These are phyloP conservation scores for Angomonas desouzai DNA, from an alignment of 208 protist genomes.

Conservation along the genomic window DNA sequence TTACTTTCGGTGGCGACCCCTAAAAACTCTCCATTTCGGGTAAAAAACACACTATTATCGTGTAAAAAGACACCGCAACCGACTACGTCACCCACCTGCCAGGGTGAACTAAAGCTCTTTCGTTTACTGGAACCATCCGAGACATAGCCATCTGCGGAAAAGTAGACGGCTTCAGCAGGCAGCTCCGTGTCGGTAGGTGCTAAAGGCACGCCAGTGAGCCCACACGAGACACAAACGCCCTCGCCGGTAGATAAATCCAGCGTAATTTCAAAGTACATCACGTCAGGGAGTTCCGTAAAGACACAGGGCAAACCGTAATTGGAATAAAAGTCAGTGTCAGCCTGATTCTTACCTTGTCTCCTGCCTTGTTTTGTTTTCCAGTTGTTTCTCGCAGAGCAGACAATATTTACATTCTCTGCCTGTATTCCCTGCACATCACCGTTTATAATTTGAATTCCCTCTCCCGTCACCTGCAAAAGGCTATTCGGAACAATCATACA, in stretches of 20 bases:
- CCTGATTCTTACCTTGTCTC: not conserved
- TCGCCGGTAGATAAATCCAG: constrained; percentile 59
- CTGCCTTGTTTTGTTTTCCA: constrained; percentile 39
- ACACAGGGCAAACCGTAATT: constrained; percentile 66
- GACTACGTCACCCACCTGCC: constrained; percentile 77
- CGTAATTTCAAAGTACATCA: constrained; percentile 84
- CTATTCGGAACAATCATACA: constrained; percentile 72
- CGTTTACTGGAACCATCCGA: constrained; percentile 15
- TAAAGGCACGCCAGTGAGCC: constrained; percentile 48
- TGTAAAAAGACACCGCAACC: constrained; percentile 79
- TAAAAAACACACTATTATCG: constrained; percentile 85
- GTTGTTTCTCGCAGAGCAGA: constrained; percentile 70
- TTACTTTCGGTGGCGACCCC: constrained; percentile 55
- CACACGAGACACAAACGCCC: constrained; percentile 44
- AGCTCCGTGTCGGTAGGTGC: constrained; percentile 34
- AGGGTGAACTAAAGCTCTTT: constrained; percentile 40
- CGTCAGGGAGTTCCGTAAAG: constrained; percentile 68
- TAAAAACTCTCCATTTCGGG: constrained; percentile 80
- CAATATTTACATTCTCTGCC: constrained; percentile 63
- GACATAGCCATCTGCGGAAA: constrained; percentile 55
- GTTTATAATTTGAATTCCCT: constrained; percentile 66
- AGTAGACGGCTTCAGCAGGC: constrained; percentile 37
- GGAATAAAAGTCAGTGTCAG: constrained; percentile 55
- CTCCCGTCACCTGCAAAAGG: constrained; percentile 58
- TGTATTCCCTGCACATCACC: constrained; percentile 82